Conservation (phyloP, 257 asterid species). For the Salvia miltiorrhiza region DNA sequence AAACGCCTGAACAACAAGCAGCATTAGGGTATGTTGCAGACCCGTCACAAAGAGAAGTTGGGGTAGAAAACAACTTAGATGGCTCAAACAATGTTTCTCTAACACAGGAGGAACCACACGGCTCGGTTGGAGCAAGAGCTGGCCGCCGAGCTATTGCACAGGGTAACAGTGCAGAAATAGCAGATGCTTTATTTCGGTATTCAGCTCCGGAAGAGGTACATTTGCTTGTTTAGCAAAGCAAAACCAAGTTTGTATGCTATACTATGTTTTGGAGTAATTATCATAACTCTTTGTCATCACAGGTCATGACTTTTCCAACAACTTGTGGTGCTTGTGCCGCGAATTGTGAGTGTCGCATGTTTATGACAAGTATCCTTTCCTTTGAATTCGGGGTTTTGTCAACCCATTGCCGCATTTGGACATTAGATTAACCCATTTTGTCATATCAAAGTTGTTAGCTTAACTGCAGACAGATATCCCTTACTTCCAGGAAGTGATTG, state of each 20-base stretch:
- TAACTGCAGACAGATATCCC: constrained; percentile 77
- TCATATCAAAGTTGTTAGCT: constrained; percentile 34
- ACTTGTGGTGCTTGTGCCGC: constrained; percentile 85
- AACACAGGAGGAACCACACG: constrained; percentile 65
- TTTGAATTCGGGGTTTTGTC: constrained; percentile 5
- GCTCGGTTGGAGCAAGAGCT: constrained; percentile 84
- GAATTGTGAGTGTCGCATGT: constrained; percentile 82
- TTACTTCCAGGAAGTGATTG: constrained; percentile 88
- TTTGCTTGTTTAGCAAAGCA: background rate
- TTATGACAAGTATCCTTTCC: constrained; percentile 96
- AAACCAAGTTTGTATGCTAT: background rate
- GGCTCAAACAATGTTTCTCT: constrained; percentile 29
- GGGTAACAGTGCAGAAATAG: constrained; percentile 73
- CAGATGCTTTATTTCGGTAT: constrained; percentile 82
- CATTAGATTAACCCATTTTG: background rate
- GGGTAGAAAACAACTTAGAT: constrained; percentile 28
- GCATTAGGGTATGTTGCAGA: constrained; percentile 69
- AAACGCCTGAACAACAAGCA: constrained; percentile 86
- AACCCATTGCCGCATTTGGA: background rate
- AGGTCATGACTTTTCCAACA: constrained; percentile 96
- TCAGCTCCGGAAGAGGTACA: constrained; percentile 96
- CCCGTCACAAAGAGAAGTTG: constrained; percentile 46
- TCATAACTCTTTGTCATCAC: constrained; percentile 11
- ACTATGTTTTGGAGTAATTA: background rate
- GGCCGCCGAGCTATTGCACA: constrained; percentile 92